Percentiles rank a stretch among this genome's conserved stretches.
These are phyloP conservation scores for Exsudoporus floridanus DNA, from an alignment of 1,284 basidiomycete species.

Conservation along the genomic window DNA sequence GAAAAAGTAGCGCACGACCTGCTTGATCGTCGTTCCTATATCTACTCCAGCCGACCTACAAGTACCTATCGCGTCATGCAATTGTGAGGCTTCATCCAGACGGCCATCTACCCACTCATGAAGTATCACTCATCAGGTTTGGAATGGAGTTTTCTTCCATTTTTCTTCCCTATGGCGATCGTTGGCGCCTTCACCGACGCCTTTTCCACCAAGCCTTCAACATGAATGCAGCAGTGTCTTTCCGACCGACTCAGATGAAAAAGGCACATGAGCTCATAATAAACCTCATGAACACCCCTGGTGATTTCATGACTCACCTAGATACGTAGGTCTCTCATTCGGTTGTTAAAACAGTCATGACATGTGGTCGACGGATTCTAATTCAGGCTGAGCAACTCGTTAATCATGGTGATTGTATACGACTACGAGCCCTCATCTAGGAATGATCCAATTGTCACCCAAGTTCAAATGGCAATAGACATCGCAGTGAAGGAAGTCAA, in stretches of 20 bases:
- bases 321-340: slow-evolving; percentile 4
- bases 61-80: slow-evolving; percentile 1
- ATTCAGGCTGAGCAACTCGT: slow-evolving; percentile 10
- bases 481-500: slow-evolving; percentile 3
- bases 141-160: slow-evolving; percentile 3
- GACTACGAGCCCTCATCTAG: slow-evolving; percentile 6
- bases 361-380: not conserved
- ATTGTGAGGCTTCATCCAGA: slow-evolving; percentile 2
- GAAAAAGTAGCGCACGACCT: slow-evolving; percentile 13
- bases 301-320: slow-evolving; percentile 7
- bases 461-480: slow-evolving; percentile 10
- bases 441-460: slow-evolving; percentile 12
- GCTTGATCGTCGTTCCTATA: slow-evolving; percentile 13
- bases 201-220: slow-evolving; percentile 18
- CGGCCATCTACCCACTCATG: too few relatives aligned
- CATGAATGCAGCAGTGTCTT: slow-evolving; percentile 3
- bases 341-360: not conserved
- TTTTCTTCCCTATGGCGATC: slow-evolving; percentile 4
- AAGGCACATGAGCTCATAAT: slow-evolving; percentile 9
- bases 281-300: slow-evolving; percentile 4
- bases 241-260: slow-evolving; percentile 11
- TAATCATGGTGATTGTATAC: slow-evolving; percentile 15
- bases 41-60: slow-evolving; percentile 15
- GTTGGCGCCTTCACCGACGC: slow-evolving; percentile 9
- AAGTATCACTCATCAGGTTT: slow-evolving; percentile 1